phyloP scores from a whole-genome alignment of 305 asterid genomes.

The Fraxinus xanthoxyloides region DNA sequence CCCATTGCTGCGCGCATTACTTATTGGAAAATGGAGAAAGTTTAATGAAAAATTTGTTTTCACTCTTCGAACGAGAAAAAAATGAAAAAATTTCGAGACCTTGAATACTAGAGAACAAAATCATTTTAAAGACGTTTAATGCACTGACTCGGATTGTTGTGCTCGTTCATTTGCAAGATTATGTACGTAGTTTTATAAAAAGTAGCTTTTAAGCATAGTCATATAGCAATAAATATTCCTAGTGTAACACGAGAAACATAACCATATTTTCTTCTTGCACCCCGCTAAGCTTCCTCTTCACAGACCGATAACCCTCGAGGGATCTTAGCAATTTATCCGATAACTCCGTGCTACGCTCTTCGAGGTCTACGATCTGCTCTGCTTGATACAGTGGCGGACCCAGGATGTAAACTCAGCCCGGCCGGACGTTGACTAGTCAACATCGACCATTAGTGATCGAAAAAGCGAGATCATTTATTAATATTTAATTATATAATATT shows the following conservation, averaged over 20 bases:
- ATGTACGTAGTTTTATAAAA: neutral
- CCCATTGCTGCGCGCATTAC: conserved; percentile 43
- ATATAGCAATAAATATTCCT: neutral
- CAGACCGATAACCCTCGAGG: conserved; percentile 52
- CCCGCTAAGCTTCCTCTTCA: conserved; percentile 56
- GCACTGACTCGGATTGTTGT: too few species aligned
- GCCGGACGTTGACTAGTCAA: too few species aligned
- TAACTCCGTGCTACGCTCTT: conserved; percentile 58
- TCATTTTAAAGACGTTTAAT: too few species aligned
- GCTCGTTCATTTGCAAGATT: neutral
- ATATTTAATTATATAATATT: too few species aligned
- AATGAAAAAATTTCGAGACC: too few species aligned
- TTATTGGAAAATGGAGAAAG: neutral
- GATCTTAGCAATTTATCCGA: conserved; percentile 55
- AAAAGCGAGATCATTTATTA: too few species aligned
- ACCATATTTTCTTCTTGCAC: conserved; percentile 50
- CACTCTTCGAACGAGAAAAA: too few species aligned
- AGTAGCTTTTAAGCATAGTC: neutral
- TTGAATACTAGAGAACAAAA: too few species aligned
- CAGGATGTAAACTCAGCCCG: too few species aligned
- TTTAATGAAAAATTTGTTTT: neutral
- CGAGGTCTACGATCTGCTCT: conserved; percentile 36
- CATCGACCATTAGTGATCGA: too few species aligned
- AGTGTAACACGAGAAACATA: neutral
- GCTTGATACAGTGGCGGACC: too few species aligned